phyloP scores from a whole-genome alignment of 1,284 basidiomycete genomes.

The Trichosporon faecale region DNA sequence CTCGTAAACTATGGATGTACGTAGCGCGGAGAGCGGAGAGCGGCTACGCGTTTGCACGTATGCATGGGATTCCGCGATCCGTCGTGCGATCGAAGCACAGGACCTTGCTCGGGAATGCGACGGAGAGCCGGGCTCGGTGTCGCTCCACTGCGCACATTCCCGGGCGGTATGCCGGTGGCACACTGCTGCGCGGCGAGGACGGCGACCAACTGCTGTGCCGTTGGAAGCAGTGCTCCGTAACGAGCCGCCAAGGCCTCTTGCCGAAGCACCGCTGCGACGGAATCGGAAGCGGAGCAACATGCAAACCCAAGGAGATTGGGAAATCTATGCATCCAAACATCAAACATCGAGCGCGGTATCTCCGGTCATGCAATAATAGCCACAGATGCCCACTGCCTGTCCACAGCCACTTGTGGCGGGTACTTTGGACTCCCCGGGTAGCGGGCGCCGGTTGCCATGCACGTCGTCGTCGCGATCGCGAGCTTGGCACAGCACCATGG shows the following conservation, averaged over 20 bases:
- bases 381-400: too few species aligned
- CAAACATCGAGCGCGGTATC: not conserved
- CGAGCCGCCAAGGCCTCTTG: not conserved
- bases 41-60: not conserved
- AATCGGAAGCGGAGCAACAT: not conserved
- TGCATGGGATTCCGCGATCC: not conserved
- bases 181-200: too few species aligned
- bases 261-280: not conserved
- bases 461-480: not conserved
- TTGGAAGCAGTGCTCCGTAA: not conserved
- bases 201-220: not conserved
- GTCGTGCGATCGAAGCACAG: not conserved
- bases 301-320: not conserved
- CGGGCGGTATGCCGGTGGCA: not conserved
- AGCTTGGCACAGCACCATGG: not conserved
- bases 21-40: too few species aligned
- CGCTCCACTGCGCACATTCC: not conserved
- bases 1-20: conserved; percentile 2
- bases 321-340: not conserved
- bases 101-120: not conserved
- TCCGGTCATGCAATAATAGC: not conserved
- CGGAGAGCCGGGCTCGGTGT: not conserved
- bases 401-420: not conserved
- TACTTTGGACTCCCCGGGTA: not conserved
- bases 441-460: not conserved